Base-by-base conservation (phyloP, 257 asterid genomes). In the Rauvolfia tetraphylla region DNA sequence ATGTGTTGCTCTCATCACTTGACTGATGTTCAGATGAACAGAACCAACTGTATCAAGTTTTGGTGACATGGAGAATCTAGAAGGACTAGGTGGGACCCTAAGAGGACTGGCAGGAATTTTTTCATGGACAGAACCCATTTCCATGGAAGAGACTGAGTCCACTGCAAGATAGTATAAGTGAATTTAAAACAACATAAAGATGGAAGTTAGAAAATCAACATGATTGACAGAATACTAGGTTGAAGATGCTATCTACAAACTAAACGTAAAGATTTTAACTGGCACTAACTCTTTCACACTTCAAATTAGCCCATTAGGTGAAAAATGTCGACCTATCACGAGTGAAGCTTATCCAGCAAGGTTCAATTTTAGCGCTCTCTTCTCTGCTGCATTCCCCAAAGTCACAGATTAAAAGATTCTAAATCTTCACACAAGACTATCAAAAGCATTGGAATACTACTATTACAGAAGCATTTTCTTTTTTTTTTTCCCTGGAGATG, bases 1-100 rank as follows among this genome's bases (percentile, higher is more conserved):
- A 7, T 89, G 84, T 11, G 99, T 95, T 3, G 91, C 97, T 84
- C 81, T 87, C 25, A 77, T 48, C 78, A 91, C 93, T 86, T 93
- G 97, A 84, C 67, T 78, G 89, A 95, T 83, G 79, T 73, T 88
- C 72, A 95, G 87, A 88, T 90, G 98, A 86, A 95, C 82, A 34
- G 97, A 90, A 76, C 98, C 98, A 78, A 91, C 84, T 83, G 97
- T 84, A 73, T 83, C 90, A 74, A 93, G 97, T 83, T 92, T 88
- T 0, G 97, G 97, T 11, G 99, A 91, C 95, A 88, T 88, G 75
- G 97, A 89, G 85, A 95, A 93, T 85, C 97, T 86, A 17, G 98
- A 90, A 68, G 97, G 97, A 81, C 97, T 94, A n/a, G 97, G 93
- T 0, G 97, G 97, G 74, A 92, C 90, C 78, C 96, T 87, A 59